These are phyloP conservation scores for Gloeophyllum trabeum DNA, from an alignment of 768 basidiomycete genomes.

Conservation along the genomic window DNA sequence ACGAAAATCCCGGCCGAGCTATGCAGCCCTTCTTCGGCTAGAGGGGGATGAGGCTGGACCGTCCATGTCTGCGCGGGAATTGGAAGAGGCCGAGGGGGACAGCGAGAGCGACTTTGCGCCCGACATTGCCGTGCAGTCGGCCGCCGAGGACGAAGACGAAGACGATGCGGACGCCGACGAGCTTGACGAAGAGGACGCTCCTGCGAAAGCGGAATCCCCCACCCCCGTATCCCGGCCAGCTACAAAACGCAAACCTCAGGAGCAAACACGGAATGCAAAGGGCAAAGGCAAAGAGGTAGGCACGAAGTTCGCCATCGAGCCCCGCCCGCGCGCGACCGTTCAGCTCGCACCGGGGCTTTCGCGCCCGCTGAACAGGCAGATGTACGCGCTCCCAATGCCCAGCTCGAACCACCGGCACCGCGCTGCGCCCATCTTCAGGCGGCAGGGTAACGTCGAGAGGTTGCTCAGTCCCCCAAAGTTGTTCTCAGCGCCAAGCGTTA, in stretches of 20 bases:
- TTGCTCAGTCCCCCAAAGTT: constrained; percentile 36
- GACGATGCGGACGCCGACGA: constrained; percentile 12
- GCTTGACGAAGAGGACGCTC: constrained; percentile 8
- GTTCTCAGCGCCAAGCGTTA: constrained; percentile 30
- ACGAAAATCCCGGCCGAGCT: constrained; percentile 40
- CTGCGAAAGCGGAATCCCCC: constrained; percentile 9
- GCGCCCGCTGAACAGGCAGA: constrained; percentile 33
- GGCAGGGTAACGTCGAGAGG: constrained; percentile 43
- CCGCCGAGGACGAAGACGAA: constrained; percentile 14
- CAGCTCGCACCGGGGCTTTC: constrained; percentile 20
- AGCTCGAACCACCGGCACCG: constrained; percentile 67
- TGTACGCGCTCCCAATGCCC: constrained; percentile 49
- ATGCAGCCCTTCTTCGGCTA: constrained; percentile 25
- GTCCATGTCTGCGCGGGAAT: constrained; percentile 16
- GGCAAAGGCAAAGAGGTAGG: constrained; percentile 19
- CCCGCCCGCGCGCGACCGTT: constrained; percentile 5
- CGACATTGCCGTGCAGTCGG: constrained; percentile 21
- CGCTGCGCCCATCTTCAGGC: constrained; percentile 47
- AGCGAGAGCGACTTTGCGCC: constrained; percentile 50
- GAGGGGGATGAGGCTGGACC: constrained; percentile 21
- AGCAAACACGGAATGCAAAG: constrained; percentile 12
- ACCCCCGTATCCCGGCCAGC: constrained; percentile 7
- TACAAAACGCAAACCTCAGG: constrained; percentile 6
- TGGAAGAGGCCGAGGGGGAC: constrained; percentile 22
- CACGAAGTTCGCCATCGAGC: constrained; percentile 7